Conservation (phyloP, 2,329 filamentous ascomycete genomes). For the Ophiobolus disseminans region DNA sequence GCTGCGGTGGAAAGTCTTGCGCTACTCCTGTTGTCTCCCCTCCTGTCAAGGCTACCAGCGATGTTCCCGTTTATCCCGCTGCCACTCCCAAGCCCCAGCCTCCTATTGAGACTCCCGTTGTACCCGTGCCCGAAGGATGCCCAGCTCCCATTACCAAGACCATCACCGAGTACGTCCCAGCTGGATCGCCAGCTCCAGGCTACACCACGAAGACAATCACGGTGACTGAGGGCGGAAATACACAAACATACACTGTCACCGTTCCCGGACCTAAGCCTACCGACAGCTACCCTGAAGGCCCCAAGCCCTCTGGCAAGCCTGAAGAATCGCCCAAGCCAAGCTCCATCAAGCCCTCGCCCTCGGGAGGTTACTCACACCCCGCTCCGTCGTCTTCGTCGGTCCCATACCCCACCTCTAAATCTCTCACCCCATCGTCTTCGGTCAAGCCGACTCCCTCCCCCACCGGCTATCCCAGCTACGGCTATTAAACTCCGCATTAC, state of each 20-base stretch:
- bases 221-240: conserved; percentile 30
- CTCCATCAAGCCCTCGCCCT: conserved; percentile 4
- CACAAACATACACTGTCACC: conserved; percentile 33
- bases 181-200: conserved; percentile 14
- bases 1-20: conserved; percentile 18
- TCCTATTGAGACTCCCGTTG: background rate
- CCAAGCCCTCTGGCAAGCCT: conserved; percentile 15
- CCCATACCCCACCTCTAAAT: conserved; percentile 32
- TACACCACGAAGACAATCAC: conserved; percentile 40
- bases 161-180: conserved; percentile 21
- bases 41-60: conserved; percentile 1
- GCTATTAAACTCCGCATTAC: too few species aligned
- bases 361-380: conserved; percentile 15
- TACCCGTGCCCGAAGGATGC: conserved; percentile 22
- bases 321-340: background rate
- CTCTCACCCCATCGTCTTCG: conserved; percentile 8
- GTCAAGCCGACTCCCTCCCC: conserved; percentile 16
- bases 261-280: conserved; percentile 17
- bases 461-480: conserved; percentile 18
- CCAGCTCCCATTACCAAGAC: conserved; percentile 38
- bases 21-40: conserved; percentile 6
- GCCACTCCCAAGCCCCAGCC: conserved; percentile 2
- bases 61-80: conserved; percentile 2
- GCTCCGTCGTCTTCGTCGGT: conserved; percentile 13
- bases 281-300: conserved; percentile 10